Conservation (phyloP, 805 yeast genomes). For the Saccharomycopsis fibuligera region DNA sequence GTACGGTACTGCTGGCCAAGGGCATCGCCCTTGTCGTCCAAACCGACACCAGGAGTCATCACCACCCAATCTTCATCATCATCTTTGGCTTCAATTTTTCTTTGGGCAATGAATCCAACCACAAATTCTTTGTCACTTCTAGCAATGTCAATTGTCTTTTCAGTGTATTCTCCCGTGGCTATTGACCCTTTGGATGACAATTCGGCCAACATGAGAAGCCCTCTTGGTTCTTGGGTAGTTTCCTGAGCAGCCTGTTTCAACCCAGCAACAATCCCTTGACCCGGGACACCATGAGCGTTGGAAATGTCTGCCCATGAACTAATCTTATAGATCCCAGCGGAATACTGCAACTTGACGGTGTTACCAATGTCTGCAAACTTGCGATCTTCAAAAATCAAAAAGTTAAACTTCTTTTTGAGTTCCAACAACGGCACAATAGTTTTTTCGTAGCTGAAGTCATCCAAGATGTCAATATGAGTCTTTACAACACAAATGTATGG, state of each 20-base stretch:
- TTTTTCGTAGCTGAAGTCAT: slow-evolving; percentile 76
- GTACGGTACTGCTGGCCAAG: slow-evolving; percentile 96
- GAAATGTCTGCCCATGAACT: slow-evolving; percentile 96
- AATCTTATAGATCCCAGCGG: slow-evolving; percentile 83
- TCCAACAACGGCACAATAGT: slow-evolving; percentile 70
- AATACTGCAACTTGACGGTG: slow-evolving; percentile 90
- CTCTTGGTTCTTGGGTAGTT: slow-evolving; percentile 73
- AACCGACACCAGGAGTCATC: slow-evolving; percentile 98
- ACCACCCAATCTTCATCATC: slow-evolving; percentile 93
- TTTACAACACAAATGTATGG: slow-evolving; percentile 89
- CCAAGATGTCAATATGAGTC: slow-evolving; percentile 90
- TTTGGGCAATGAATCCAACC: slow-evolving; percentile 94
- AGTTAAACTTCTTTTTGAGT: slow-evolving; percentile 75
- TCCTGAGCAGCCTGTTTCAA: slow-evolving; percentile 69
- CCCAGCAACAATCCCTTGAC: slow-evolving; percentile 87
- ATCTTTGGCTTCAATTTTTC: slow-evolving; percentile 72
- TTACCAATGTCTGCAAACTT: slow-evolving; percentile 98
- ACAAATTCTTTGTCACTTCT: slow-evolving; percentile 82
- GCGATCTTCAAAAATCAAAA: slow-evolving; percentile 92
- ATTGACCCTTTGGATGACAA: slow-evolving; percentile 89
- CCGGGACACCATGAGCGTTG: slow-evolving; percentile 96
- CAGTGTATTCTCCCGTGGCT: slow-evolving; percentile 88
- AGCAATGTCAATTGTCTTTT: slow-evolving; percentile 84
- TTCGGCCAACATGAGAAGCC: slow-evolving; percentile 91
- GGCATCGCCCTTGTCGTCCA: slow-evolving; percentile 93